phyloP scores from a whole-genome alignment of 257 asterid genomes.

The Solanum commersonii region DNA sequence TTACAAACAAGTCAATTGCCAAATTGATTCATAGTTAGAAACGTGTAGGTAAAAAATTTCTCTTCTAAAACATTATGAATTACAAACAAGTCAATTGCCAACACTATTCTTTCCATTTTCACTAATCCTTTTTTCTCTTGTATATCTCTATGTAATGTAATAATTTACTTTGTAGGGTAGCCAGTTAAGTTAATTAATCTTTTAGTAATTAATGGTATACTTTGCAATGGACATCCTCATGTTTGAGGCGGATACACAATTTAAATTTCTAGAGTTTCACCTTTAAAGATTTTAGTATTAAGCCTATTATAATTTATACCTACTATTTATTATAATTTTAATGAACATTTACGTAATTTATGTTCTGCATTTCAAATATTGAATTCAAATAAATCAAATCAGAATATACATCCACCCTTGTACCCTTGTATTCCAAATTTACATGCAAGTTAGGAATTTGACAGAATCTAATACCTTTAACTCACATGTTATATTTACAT shows the following conservation, averaged over 20 bases:
- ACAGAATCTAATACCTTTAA: background rate
- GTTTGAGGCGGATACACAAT: background rate
- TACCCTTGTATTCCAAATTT: background rate
- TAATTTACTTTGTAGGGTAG: background rate
- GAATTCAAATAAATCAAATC: background rate
- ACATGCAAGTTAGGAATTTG: background rate
- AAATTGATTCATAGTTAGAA: background rate
- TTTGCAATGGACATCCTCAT: background rate
- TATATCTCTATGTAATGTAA: background rate
- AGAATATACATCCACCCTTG: no score
- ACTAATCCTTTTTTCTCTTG: background rate
- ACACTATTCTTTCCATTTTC: background rate
- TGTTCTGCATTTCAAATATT: fast-evolving
- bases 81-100: no score
- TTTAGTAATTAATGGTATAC: background rate
- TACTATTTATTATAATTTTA: background rate
- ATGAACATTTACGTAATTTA: background rate
- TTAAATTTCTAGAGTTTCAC: background rate
- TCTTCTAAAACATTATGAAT: background rate
- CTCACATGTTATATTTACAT: background rate
- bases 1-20: background rate
- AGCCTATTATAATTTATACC: background rate
- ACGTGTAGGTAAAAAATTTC: background rate
- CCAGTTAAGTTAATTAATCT: background rate
- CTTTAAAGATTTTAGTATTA: background rate